Evolutionary conservation across 345 rosid species (phyloP).

Genomic region (Acer saccharum): DNA sequence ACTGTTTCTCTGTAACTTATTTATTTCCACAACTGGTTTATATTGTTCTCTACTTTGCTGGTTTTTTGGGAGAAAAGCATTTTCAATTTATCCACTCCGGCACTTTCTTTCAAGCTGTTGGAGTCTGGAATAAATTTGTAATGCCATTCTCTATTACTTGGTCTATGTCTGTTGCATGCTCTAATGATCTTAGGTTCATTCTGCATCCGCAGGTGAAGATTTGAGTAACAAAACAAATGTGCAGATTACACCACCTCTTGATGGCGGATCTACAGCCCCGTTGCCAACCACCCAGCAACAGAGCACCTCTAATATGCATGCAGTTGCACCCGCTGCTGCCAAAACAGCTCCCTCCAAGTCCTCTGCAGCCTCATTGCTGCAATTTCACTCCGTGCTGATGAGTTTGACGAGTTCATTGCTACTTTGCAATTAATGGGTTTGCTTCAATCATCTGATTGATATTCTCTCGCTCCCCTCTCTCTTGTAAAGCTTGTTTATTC

Average conservation of each 20-base stretch:
- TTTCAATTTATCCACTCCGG: too few relatives aligned
- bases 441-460: background rate
- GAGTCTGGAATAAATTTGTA: background rate
- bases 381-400: conserved; percentile 11
- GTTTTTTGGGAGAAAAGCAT: background rate
- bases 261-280: conserved; percentile 20
- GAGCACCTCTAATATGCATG: conserved; percentile 18
- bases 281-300: conserved; percentile 40
- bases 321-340: conserved; percentile 31
- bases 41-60: background rate
- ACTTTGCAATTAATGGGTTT: background rate
- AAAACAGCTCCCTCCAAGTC: conserved; percentile 22
- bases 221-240: conserved; percentile 14
- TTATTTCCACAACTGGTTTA: background rate
- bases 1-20: too few relatives aligned
- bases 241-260: conserved; percentile 22
- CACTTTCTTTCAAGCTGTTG: conserved; percentile 1
- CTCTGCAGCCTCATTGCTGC: conserved; percentile 15
- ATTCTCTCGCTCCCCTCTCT: background rate
- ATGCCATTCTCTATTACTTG: background rate
- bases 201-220: conserved; percentile 30
- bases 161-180: background rate
- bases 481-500: conserved; percentile 27
- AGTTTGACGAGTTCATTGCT: conserved; percentile 9
- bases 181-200: background rate